phyloP scores from a whole-genome alignment of 179 eudicot species.

The Drosera spatulata region DNA sequence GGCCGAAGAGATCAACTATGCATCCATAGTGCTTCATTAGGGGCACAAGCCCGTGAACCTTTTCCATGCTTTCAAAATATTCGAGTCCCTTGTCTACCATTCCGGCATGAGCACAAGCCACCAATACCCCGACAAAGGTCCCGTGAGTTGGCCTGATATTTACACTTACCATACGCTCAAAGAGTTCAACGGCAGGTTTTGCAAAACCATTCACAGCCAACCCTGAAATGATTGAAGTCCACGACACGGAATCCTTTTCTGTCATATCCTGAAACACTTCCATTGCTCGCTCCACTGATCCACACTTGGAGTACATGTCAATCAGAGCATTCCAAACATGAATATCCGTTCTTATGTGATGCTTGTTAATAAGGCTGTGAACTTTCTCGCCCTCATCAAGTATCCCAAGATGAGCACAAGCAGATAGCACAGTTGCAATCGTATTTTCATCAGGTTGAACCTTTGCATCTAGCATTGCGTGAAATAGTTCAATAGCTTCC shows the following conservation, averaged over 20 bases:
- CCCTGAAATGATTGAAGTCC: constrained; percentile 52
- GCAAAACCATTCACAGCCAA: constrained; percentile 54
- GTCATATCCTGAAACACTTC: constrained; percentile 26
- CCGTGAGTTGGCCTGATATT: constrained; percentile 44
- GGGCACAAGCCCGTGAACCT: constrained; percentile 31
- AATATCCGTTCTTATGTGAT: constrained; percentile 29
- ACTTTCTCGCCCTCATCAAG: constrained; percentile 39
- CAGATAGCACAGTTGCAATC: constrained; percentile 39
- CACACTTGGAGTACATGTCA: constrained; percentile 66
- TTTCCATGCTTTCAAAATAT: constrained; percentile 33
- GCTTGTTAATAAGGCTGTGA: constrained; percentile 26
- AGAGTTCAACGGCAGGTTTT: constrained; percentile 28
- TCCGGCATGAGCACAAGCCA: constrained; percentile 58
- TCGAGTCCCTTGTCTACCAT: constrained; percentile 41
- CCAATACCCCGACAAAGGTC: constrained; percentile 47
- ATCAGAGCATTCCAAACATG: constrained; percentile 40
- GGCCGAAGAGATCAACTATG: constrained; percentile 47
- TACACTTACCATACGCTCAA: constrained; percentile 27
- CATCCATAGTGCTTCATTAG: constrained; percentile 52
- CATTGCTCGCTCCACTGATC: constrained; percentile 37
- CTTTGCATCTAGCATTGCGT: constrained; percentile 36
- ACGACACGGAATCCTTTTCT: constrained; percentile 26
- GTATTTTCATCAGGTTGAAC: constrained; percentile 44
- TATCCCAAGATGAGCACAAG: constrained; percentile 55
- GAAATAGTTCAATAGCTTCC: constrained; percentile 39